Evolutionary conservation across 2,329 filamentous ascomycete species (phyloP).

Genomic region (Aphanoascus verrucosus): DNA sequence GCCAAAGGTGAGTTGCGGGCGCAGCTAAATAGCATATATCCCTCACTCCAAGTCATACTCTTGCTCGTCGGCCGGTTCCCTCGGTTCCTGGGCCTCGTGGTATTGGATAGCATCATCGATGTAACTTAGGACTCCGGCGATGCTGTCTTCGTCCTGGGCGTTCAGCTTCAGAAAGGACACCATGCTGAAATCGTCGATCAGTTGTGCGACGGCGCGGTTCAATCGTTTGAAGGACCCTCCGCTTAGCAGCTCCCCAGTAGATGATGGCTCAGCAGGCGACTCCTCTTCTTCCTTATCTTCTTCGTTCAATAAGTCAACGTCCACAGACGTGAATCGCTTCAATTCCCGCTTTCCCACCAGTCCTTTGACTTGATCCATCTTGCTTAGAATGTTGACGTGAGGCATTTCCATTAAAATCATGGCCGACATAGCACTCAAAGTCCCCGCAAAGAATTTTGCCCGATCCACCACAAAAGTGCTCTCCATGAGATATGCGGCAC

Average conservation of each 20-base stretch:
- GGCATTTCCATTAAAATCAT: slow-evolving; percentile 98
- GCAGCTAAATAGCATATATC: neutral
- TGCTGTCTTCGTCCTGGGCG: slow-evolving; percentile 82
- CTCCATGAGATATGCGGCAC: slow-evolving; percentile 88
- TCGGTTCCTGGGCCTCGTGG: slow-evolving; percentile 85
- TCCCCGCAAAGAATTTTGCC: slow-evolving; percentile 94
- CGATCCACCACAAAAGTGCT: slow-evolving; percentile 91
- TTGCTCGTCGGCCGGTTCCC: slow-evolving; percentile 60
- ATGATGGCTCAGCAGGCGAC: slow-evolving; percentile 51
- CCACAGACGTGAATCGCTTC: slow-evolving; percentile 81
- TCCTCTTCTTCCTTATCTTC: slow-evolving; percentile 40
- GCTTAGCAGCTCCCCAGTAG: slow-evolving; percentile 61
- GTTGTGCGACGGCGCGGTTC: slow-evolving; percentile 74
- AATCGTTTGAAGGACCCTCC: slow-evolving; percentile 71
- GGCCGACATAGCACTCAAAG: slow-evolving; percentile 90
- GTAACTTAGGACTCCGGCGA: slow-evolving; percentile 72
- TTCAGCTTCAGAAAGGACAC: slow-evolving; percentile 88
- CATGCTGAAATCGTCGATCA: slow-evolving; percentile 98
- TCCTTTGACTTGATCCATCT: slow-evolving; percentile 94
- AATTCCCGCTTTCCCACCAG: slow-evolving; percentile 79
- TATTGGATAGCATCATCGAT: slow-evolving; percentile 92
- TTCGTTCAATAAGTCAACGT: slow-evolving; percentile 56
- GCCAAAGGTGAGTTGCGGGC: neutral
- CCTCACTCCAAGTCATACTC: slow-evolving; percentile 40
- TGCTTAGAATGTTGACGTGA: slow-evolving; percentile 90